Percentiles rank a stretch among this genome's conserved stretches.
phyloP scores from a whole-genome alignment of 352 stramenopile genomes.

The Phytophthora lateralis region DNA sequence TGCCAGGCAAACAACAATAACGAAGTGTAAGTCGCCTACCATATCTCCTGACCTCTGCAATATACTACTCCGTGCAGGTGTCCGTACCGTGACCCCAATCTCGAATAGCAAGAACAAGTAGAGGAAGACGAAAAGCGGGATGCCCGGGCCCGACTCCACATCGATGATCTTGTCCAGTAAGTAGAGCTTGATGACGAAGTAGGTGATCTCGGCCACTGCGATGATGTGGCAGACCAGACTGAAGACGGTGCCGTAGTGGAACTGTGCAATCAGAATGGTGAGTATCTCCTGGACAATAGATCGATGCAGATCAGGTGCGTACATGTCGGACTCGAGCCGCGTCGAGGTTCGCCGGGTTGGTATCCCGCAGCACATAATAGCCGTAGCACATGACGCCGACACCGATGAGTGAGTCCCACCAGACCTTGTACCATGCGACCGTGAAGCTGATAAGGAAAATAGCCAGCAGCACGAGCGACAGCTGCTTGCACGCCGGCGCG shows the following conservation, averaged over 20 bases:
- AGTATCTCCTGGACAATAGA: background rate
- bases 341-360: constrained; percentile 52
- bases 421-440: constrained; percentile 82
- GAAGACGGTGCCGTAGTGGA: constrained; percentile 55
- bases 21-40: constrained; percentile 2
- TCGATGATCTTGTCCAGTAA: constrained; percentile 62
- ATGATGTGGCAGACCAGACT: constrained; percentile 67
- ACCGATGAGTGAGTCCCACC: constrained; percentile 78
- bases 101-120: constrained; percentile 56
- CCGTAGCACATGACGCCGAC: constrained; percentile 51
- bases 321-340: constrained; percentile 37
- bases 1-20: constrained; percentile 18
- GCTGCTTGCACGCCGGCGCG: constrained; percentile 60
- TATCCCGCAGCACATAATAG: constrained; percentile 61
- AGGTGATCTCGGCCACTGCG: constrained; percentile 58
- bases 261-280: constrained; percentile 36
- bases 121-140: constrained; percentile 70
- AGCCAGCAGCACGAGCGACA: constrained; percentile 54
- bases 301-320: background rate
- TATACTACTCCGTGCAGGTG: background rate
- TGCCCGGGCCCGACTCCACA: constrained; percentile 35
- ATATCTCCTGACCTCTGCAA: background rate
- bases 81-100: constrained; percentile 65
- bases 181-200: constrained; percentile 62
- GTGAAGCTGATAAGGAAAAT: constrained; percentile 69